These are phyloP conservation scores for Thalassiosira exigua DNA, from an alignment of 352 stramenopile species.

Conservation along the genomic window DNA sequence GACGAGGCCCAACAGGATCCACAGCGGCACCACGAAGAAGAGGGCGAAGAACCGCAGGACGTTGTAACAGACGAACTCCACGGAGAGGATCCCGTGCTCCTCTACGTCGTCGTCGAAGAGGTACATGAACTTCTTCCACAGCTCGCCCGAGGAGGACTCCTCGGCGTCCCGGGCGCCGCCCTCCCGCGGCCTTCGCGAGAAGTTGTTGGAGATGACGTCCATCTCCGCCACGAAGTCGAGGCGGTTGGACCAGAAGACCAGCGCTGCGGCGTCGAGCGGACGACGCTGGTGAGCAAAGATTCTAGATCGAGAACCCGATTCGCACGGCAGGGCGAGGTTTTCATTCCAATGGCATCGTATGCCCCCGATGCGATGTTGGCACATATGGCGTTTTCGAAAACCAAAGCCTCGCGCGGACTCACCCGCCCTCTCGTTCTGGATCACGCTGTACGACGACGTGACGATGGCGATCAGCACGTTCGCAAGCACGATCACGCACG, in stretches of 20 bases:
- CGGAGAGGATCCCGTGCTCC: constrained; percentile 5
- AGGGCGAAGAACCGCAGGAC: constrained; percentile 55
- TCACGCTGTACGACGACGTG: constrained; percentile 81
- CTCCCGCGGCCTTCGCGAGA: constrained; percentile 19
- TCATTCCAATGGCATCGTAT: too few species aligned
- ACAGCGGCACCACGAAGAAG: constrained; percentile 74
- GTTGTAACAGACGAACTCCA: constrained; percentile 41
- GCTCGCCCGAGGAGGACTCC: constrained; percentile 34
- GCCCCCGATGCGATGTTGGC: too few species aligned
- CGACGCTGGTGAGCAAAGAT: too few species aligned
- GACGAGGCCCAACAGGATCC: constrained; percentile 70
- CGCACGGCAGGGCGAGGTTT: too few species aligned
- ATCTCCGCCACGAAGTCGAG: constrained; percentile 82
- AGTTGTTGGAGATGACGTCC: constrained; percentile 71
- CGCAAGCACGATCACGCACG: constrained; percentile 79
- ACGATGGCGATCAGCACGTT: constrained; percentile 86
- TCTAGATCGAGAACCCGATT: too few species aligned
- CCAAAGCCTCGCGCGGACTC: too few species aligned
- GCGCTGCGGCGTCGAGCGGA: constrained; percentile 69
- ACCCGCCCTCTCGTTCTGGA: constrained; percentile 82
- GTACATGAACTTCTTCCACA: constrained; percentile 58
- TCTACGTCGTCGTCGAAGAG: constrained; percentile 50
- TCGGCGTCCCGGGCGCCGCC: constrained; percentile 28
- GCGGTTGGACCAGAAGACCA: constrained; percentile 84
- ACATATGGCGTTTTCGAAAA: too few species aligned